Percentiles rank a stretch among this genome's conserved stretches.
Conservation (phyloP, 345 rosid species). For the Moringa oleifera region DNA sequence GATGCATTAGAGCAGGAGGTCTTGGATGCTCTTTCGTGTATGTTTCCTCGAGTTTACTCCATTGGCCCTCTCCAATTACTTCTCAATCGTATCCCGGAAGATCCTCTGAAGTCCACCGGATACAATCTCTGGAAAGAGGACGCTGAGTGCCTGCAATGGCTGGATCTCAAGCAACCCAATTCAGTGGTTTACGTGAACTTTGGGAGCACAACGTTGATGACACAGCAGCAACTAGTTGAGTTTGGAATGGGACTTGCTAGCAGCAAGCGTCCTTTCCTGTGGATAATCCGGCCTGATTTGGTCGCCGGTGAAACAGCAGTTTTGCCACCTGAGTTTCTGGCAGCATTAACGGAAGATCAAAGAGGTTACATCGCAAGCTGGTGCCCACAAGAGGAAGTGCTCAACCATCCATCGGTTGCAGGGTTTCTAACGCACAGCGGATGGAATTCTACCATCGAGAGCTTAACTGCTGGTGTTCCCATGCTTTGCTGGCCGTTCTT, state of each 20-base stretch:
- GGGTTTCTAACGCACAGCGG: slow-evolving; percentile 20
- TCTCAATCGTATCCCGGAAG: background rate
- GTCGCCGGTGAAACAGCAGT: slow-evolving; percentile 1
- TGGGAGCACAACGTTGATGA: slow-evolving; percentile 24
- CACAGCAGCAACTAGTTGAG: slow-evolving; percentile 19
- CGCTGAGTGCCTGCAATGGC: slow-evolving; percentile 23
- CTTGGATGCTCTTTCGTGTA: slow-evolving; percentile 13
- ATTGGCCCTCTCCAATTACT: slow-evolving; percentile 20
- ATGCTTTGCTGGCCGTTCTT: slow-evolving; percentile 30
- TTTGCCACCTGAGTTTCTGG: slow-evolving; percentile 9
- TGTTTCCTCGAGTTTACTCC: slow-evolving; percentile 25
- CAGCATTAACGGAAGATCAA: background rate
- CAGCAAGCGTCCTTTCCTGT: slow-evolving; percentile 9
- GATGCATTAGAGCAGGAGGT: slow-evolving; percentile 25
- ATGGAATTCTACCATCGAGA: slow-evolving; percentile 25
- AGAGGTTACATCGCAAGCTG: slow-evolving; percentile 5
- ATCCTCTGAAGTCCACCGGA: background rate
- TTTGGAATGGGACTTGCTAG: slow-evolving; percentile 21
- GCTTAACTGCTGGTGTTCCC: slow-evolving; percentile 8
- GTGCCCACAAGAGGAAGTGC: slow-evolving; percentile 19
- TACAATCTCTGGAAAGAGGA: slow-evolving; percentile 31
- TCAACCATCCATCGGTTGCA: slow-evolving; percentile 14
- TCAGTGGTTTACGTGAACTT: slow-evolving; percentile 20
- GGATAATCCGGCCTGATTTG: slow-evolving; percentile 15
- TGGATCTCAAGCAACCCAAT: slow-evolving; percentile 16